Evolutionary conservation across 2,329 filamentous ascomycete genomes (phyloP), one percentile per base, ranked within the genome.

Genomic region (Stachybotrys chartarum): DNA sequence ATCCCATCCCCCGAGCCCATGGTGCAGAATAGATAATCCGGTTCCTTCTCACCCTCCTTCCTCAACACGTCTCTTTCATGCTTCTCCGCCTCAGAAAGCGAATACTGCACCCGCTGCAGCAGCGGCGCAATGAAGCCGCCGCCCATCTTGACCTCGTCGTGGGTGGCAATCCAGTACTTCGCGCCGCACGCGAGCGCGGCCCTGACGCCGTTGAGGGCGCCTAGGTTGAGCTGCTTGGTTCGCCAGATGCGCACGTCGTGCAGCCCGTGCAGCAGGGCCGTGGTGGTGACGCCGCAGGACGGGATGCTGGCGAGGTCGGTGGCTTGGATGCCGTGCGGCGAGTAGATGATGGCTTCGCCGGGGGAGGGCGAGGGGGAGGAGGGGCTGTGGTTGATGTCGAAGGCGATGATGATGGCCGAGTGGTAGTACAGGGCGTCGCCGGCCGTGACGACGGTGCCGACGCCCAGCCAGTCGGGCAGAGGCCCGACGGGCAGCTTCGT

Each of bases 91-190:
- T 78, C 74, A 5, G 68, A 64, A 11, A 82, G 59, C 1, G 68
- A 73, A 56, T 78, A 76, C n/a, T 63, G 58, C 54, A 73, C 77
- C 53, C 77, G 63, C 47, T 66, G 66, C 53, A 84, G 61, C 46
- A 85, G 75, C 58, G 71, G 68, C 69, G 80, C 76, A 10, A 87
- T 77, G 6, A 86, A 60, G 0, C 84, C 83, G 0, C 75, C 76
- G 0, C 82, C 83, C 54, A 68, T 76, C 67, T 87, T 87, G 5
- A 80, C 71, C 66, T 87, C 84, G 59, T 86, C 84, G 60, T 88
- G 84, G 30, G 85, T 87, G 0, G 77, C 78, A 17, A 87, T 69
- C 85, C 84, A 88, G 61, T 87, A 87, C 59, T 73, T 78, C 0
- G 82, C 80, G 2, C 74, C 70, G 32, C 81, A 67, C 5, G 77